A percentile compares a stretch with the other conserved stretches of the same genome.
Conservation (phyloP, 2,329 filamentous ascomycete species). For the Rugonectria rugulosa region DNA sequence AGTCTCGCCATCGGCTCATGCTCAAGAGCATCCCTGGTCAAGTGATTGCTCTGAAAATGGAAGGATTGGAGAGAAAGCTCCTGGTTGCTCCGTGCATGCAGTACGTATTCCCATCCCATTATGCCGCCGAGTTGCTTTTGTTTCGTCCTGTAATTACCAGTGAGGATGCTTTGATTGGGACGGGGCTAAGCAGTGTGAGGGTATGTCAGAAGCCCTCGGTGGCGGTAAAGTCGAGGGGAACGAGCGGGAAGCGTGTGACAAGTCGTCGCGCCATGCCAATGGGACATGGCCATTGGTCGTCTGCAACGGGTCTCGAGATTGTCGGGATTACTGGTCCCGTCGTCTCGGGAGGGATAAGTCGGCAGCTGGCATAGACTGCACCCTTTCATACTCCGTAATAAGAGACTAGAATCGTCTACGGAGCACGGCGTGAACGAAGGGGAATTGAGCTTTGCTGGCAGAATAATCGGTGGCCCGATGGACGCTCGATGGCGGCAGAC, state of each 20-base stretch:
- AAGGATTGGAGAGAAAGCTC: constrained; percentile 31
- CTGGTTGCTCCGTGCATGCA: constrained; percentile 32
- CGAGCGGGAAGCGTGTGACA: neutral
- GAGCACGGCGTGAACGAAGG: neutral
- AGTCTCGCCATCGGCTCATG: constrained; percentile 31
- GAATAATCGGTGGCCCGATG: neutral
- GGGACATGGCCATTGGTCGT: constrained; percentile 1
- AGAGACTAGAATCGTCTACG: constrained; percentile 12
- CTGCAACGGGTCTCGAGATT: neutral
- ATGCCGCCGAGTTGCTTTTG: constrained; percentile 21
- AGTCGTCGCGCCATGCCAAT: neutral
- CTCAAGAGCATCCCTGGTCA: constrained; percentile 29
- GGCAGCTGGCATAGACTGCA: constrained; percentile 7
- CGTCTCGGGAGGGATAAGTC: constrained; percentile 11
- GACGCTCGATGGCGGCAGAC: constrained; percentile 30
- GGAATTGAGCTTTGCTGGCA: neutral
- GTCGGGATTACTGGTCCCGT: neutral
- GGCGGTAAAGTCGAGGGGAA: neutral
- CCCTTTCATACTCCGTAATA: constrained; percentile 26
- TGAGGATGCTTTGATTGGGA: constrained; percentile 10
- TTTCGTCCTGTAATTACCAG: neutral
- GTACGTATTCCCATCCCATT: constrained; percentile 29
- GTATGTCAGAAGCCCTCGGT: neutral
- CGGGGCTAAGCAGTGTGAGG: constrained; percentile 15
- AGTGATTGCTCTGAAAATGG: constrained; percentile 36